Percentiles rank a stretch among this genome's conserved stretches.
These are phyloP conservation scores for Nitzschia putrida DNA, from an alignment of 108 stramenopile genomes.

Conservation along the genomic window DNA sequence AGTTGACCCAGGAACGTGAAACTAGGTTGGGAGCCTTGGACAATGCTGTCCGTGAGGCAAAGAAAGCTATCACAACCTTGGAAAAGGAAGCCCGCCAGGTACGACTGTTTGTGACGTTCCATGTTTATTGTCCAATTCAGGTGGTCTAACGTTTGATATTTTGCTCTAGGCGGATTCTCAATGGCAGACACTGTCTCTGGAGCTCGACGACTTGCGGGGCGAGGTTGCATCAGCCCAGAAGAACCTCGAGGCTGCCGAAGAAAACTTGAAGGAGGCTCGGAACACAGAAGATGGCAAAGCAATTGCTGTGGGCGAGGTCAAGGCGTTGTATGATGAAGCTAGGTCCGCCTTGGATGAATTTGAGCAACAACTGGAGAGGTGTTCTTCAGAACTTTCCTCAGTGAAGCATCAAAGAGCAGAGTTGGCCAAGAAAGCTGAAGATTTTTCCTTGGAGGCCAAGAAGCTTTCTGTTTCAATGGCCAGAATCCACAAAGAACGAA, in stretches of 20 bases:
- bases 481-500: constrained; percentile 74
- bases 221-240: constrained; percentile 73
- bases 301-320: constrained; percentile 80
- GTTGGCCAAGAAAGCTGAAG: constrained; percentile 69
- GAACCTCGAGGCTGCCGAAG: constrained; percentile 56
- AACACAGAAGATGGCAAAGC: constrained; percentile 60
- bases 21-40: constrained; percentile 75
- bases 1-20: constrained; percentile 78
- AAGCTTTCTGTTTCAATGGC: constrained; percentile 74
- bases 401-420: constrained; percentile 56
- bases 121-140: neutral
- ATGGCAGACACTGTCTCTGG: constrained; percentile 75
- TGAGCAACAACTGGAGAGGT: constrained; percentile 67
- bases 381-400: constrained; percentile 71
- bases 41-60: constrained; percentile 63
- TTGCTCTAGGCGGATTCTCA: constrained; percentile 56
- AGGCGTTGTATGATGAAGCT: constrained; percentile 75
- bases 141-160: neutral
- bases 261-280: constrained; percentile 61
- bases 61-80: constrained; percentile 54
- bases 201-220: constrained; percentile 73
- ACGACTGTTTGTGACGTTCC: constrained; percentile 17
- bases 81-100: constrained; percentile 71
- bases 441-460: constrained; percentile 83
- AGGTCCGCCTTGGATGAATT: constrained; percentile 66